Evolutionary conservation across 2,329 filamentous ascomycete species (phyloP).

Genomic region (Esteya vermicola): DNA sequence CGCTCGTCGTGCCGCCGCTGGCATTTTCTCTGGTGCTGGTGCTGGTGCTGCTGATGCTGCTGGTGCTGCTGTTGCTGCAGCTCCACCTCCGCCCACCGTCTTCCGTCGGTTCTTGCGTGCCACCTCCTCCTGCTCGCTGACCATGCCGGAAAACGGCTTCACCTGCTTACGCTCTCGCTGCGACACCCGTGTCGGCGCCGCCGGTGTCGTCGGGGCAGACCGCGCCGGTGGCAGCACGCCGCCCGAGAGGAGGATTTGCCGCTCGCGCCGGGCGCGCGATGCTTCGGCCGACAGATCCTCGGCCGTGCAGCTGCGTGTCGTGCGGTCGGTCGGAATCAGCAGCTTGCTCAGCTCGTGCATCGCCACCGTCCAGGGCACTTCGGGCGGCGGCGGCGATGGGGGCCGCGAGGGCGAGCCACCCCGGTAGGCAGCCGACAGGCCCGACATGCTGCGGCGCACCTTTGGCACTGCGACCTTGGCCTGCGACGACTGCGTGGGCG

Average conservation of each 20-base stretch:
- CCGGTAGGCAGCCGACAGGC: slow-evolving; percentile 26
- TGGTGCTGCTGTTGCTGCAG: neutral
- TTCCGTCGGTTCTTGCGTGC: slow-evolving; percentile 39
- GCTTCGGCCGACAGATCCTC: slow-evolving; percentile 67
- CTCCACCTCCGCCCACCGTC: slow-evolving; percentile 32
- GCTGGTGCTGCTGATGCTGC: slow-evolving; percentile 1
- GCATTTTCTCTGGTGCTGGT: neutral
- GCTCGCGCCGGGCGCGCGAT: slow-evolving; percentile 47
- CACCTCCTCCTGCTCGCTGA: slow-evolving; percentile 32
- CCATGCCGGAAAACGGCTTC: slow-evolving; percentile 31
- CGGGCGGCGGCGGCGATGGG: slow-evolving; percentile 58
- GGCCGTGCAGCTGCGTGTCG: slow-evolving; percentile 60
- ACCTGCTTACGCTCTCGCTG: slow-evolving; percentile 55
- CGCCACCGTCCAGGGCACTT: slow-evolving; percentile 77
- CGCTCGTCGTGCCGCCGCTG: slow-evolving; percentile 16
- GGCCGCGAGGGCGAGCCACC: slow-evolving; percentile 21
- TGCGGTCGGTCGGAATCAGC: slow-evolving; percentile 61
- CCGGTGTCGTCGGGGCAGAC: slow-evolving; percentile 13
- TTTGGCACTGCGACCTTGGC: slow-evolving; percentile 62
- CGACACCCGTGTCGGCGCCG: slow-evolving; percentile 50
- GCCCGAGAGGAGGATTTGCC: slow-evolving; percentile 35
- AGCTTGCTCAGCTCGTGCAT: slow-evolving; percentile 69
- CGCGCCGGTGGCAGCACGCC: slow-evolving; percentile 13
- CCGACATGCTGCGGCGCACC: slow-evolving; percentile 48
- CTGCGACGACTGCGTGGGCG: slow-evolving; percentile 75